Conservation (phyloP, 2,329 filamentous ascomycete genomes). For the Colletotrichum neosansevieriae region DNA sequence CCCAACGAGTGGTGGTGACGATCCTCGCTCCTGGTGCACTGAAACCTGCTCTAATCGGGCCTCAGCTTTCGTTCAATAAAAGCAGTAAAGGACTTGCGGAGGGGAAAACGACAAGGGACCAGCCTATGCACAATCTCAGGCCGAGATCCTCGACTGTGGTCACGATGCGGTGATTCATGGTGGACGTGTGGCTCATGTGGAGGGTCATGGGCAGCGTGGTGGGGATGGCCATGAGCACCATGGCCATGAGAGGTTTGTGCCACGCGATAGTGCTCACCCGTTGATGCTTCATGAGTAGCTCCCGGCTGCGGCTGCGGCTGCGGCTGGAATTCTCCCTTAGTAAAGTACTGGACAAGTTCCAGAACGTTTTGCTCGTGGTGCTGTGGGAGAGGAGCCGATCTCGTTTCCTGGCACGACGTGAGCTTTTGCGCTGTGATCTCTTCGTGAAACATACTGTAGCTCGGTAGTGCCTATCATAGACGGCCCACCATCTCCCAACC, state of each 20-base stretch:
- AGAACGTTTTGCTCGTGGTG: slow-evolving; percentile 41
- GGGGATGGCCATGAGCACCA: slow-evolving; percentile 36
- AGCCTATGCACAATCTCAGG: slow-evolving; percentile 41
- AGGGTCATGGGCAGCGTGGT: slow-evolving; percentile 36
- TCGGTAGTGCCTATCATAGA: slow-evolving; percentile 89
- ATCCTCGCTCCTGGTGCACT: slow-evolving; percentile 27
- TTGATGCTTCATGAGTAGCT: slow-evolving; percentile 42
- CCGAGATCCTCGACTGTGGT: slow-evolving; percentile 41
- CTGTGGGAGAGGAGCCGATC: neutral
- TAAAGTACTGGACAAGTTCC: slow-evolving; percentile 64
- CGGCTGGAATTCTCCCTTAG: slow-evolving; percentile 65
- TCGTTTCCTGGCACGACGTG: slow-evolving; percentile 20
- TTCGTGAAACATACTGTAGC: slow-evolving; percentile 56
- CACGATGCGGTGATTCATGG: slow-evolving; percentile 29
- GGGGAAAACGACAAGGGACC: slow-evolving; percentile 43
- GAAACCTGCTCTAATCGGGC: slow-evolving; percentile 56
- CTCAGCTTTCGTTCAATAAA: slow-evolving; percentile 63
- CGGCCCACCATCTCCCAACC: slow-evolving; percentile 90
- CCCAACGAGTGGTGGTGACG: slow-evolving; percentile 49
- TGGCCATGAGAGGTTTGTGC: slow-evolving; percentile 44
- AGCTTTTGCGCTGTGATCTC: neutral
- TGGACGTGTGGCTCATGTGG: slow-evolving; percentile 32
- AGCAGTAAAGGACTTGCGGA: slow-evolving; percentile 50
- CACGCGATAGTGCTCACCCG: slow-evolving; percentile 49
- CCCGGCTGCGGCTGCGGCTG: slow-evolving; percentile 41